A percentile compares a stretch with the other conserved stretches of the same genome.
phyloP scores from a whole-genome alignment of 371 early-diverging fungal species.

The Encephalitozoon hellem region DNA sequence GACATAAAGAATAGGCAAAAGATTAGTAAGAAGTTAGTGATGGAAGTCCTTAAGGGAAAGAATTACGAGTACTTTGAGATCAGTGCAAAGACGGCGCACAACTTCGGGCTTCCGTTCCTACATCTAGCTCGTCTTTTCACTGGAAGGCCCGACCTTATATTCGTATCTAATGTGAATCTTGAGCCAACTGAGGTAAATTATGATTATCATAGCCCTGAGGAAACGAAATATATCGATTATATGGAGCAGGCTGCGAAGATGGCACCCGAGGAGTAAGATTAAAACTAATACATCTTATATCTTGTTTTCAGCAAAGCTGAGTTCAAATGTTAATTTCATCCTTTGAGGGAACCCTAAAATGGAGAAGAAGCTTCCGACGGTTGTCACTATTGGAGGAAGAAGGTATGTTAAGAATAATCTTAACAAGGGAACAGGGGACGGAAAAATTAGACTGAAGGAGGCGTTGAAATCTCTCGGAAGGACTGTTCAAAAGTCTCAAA shows the following conservation, averaged over 20 bases:
- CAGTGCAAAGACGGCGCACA: constrained; percentile 95
- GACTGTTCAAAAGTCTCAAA: neutral
- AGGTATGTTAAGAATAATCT: constrained; percentile 11
- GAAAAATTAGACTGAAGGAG: neutral
- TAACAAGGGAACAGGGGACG: neutral
- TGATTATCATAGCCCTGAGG: constrained; percentile 12
- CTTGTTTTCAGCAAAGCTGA: neutral
- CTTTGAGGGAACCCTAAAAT: neutral
- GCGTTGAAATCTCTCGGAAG: neutral
- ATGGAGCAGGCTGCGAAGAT: neutral
- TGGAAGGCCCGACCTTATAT: constrained; percentile 82
- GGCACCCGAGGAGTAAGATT: constrained; percentile 4
- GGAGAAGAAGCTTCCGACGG: constrained; percentile 4
- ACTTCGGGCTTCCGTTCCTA: constrained; percentile 99
- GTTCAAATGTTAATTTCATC: neutral
- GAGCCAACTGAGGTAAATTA: constrained; percentile 79
- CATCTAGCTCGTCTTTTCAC: constrained; percentile 92
- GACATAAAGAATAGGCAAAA: constrained; percentile 95
- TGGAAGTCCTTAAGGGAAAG: constrained; percentile 63
- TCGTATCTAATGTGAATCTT: constrained; percentile 90
- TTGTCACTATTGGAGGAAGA: constrained; percentile 25
- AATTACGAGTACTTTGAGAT: constrained; percentile 98
- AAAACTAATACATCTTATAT: neutral
- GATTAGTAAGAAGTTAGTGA: constrained; percentile 96
- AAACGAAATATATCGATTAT: neutral